Evolutionary conservation across 2,329 filamentous ascomycete species (phyloP).

Genomic region (Biscogniauxia mediterranea): DNA sequence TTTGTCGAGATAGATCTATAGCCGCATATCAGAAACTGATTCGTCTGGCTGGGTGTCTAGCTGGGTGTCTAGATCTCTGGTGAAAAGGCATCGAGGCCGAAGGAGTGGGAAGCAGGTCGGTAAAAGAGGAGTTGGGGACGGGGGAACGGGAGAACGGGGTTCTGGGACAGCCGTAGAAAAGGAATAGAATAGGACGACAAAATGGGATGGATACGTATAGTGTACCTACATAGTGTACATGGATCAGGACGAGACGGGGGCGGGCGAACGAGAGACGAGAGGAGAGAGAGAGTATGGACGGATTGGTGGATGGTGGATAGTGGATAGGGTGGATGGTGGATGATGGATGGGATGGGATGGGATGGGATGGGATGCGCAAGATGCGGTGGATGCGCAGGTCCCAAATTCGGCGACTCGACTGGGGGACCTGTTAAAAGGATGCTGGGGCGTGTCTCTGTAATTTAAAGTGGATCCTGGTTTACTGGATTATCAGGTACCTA

Average conservation of each 20-base stretch:
- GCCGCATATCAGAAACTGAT: not conserved
- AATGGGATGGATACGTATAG: not conserved
- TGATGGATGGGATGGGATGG: not conserved
- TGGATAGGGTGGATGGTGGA: not conserved
- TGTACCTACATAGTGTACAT: not conserved
- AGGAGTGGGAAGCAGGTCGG: not conserved
- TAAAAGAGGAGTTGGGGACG: not conserved
- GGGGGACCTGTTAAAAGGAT: not conserved
- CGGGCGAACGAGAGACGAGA: not conserved
- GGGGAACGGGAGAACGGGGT: not conserved
- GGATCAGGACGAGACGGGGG: no score
- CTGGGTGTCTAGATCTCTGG: not conserved
- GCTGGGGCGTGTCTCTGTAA: not conserved
- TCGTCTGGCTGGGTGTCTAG: not conserved
- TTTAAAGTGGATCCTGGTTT: not conserved
- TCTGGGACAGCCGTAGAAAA: not conserved
- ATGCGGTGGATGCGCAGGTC: not conserved
- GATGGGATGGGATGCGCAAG: not conserved
- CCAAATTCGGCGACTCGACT: not conserved
- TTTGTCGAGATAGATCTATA: not conserved
- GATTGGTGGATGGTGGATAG: not conserved
- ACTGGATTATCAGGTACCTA: no score
- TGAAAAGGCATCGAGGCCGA: not conserved
- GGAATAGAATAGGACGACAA: not conserved
- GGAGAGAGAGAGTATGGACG: not conserved